Percentiles rank a stretch among this genome's conserved stretches.
phyloP scores from a whole-genome alignment of 225 moss, liverwort and hornwort species.

The Asterella californica region DNA sequence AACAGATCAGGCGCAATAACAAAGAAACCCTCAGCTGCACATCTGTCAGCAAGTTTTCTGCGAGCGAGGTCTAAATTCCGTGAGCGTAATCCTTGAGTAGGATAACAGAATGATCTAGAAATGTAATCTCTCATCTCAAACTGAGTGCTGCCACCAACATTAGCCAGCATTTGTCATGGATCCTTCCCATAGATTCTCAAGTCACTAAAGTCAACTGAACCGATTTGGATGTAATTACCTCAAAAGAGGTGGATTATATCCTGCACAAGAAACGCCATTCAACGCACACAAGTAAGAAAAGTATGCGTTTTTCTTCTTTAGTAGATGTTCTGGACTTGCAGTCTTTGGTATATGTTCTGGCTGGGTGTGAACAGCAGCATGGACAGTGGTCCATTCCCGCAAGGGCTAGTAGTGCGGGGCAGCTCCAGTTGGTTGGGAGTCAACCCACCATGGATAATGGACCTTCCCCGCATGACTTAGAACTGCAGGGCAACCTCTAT shows the following conservation, averaged over 20 bases:
- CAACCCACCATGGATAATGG: too few relatives aligned
- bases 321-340: too few relatives aligned
- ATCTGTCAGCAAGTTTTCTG: conserved; percentile 68
- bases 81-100: neutral
- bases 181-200: neutral
- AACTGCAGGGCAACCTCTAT: too few relatives aligned
- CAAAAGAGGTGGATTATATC: conserved; percentile 29
- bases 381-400: too few relatives aligned
- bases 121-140: neutral
- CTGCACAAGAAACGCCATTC: conserved; percentile 16
- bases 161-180: neutral
- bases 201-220: neutral
- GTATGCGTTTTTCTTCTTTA: neutral
- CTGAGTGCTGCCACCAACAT: neutral
- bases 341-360: too few relatives aligned
- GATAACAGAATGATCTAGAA: neutral
- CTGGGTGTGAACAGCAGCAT: too few relatives aligned
- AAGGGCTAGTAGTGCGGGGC: too few relatives aligned
- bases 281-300: neutral
- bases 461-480: too few relatives aligned
- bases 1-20: conserved; percentile 53
- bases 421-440: too few relatives aligned
- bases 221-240: conserved; percentile 19
- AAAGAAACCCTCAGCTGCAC: conserved; percentile 46
- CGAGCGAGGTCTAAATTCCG: neutral